Base-by-base conservation (phyloP, 805 yeast genomes). In the Nakazawaea ambrosiae region DNA sequence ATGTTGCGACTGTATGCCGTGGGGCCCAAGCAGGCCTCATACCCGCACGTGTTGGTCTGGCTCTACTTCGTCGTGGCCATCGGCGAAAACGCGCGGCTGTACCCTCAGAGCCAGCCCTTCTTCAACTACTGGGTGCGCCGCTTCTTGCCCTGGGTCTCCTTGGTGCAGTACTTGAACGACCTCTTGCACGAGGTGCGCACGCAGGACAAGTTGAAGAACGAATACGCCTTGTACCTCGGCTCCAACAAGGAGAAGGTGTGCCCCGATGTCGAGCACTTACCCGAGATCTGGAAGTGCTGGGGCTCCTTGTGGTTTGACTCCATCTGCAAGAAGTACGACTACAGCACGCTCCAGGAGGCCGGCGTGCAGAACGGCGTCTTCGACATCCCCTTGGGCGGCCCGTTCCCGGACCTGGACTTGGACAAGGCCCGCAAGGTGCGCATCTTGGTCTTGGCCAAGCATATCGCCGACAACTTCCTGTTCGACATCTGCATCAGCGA, bases 201-300 rank as follows among this genome's bases (percentile, higher is more conserved):
- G 4, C 47, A 51, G 12, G 48, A 47, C 5, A 54, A 48, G 20
- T 37, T 47, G 29, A 40, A 50, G 22, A 34, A 39, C 2, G 41
- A 36, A 2, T 31, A 46, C 27, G 34, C 41, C 9, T 45, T 45
- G 12, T 27, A 33, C 18, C 17, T 30, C 19, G 15, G 26, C 8
- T n/a, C 20, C 4, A 31, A 27, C 29, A 7, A 18, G 12, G 29
- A 32, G 4, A 20, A 11, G 3, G 11, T 40, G 2, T 14, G 15
- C n/a, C 42, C 38, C 15, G 15, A 11, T 12, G 19, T 73, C 51
- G 90, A 82, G 52, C 71, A 65, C 31, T 60, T 83, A 34, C 76
- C 83, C 30, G 94, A 84, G 56, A 81, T 78, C 16, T 83, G 89
- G 89, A 79, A 78, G 51, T 78, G 88, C 49, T 82, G 90, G 87